phyloP scores from a whole-genome alignment of 192 early-diverging fungal species.

The Entomortierella parvispora region DNA sequence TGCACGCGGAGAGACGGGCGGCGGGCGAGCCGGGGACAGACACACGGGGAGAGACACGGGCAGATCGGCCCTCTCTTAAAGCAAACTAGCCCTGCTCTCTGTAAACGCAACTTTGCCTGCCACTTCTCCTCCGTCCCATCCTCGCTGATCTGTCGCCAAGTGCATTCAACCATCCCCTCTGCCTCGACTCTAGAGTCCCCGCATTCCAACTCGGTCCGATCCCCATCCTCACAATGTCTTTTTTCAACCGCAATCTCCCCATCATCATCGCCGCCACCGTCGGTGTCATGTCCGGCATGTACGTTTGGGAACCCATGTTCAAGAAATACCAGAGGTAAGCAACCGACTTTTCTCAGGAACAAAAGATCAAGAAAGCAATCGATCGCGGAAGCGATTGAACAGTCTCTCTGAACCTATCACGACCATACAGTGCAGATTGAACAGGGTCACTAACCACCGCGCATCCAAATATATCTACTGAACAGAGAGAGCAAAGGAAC shows the following conservation, averaged over 20 bases:
- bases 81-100: background rate
- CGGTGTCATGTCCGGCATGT: constrained; percentile 43
- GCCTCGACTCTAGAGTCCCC: too few relatives aligned
- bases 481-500: constrained; percentile 48
- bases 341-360: background rate
- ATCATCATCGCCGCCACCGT: constrained; percentile 28
- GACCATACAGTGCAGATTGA: background rate
- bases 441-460: background rate
- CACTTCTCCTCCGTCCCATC: too few relatives aligned
- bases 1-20: background rate
- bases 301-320: constrained; percentile 49
- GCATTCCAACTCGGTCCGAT: too few relatives aligned
- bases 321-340: constrained; percentile 42
- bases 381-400: background rate
- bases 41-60: background rate
- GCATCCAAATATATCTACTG: background rate
- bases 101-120: too few relatives aligned
- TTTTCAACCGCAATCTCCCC: constrained; percentile 41
- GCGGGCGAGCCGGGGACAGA: background rate
- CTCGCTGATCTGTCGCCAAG: too few relatives aligned
- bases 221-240: constrained; percentile 16
- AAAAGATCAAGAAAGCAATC: background rate
- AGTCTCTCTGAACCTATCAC: too few relatives aligned
- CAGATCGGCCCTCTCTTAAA: constrained; percentile 6
- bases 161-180: too few relatives aligned